Base-by-base conservation (phyloP, 1,284 basidiomycete species). In the Afroboletus lepidellus region DNA sequence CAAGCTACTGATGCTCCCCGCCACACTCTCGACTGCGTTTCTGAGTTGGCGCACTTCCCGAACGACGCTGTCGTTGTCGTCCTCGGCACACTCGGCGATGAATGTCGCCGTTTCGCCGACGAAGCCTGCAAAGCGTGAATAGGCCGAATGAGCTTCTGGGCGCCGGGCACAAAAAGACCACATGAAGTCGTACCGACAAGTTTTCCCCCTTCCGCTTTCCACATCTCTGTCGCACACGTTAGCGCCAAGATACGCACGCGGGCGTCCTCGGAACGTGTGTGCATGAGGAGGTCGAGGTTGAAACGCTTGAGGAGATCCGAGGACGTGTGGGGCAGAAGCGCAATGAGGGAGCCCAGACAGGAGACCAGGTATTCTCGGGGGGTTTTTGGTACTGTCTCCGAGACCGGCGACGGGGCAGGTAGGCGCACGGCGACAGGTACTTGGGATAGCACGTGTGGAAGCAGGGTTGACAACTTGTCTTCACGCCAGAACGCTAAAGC, bases 201-300 rank as follows among this genome's bases (percentile, higher is more conserved):
- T 64, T 88, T 88, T 20, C 77, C 77, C 9, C 89, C 90, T 51
- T 94, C 87, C 3, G 76, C 71, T 46, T 79, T 78, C 97, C 96
- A 99, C 41, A 98, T 70, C 18, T 77, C 76, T 18, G 85, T 82
- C 20, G 88, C 74, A 50, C 85, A 87, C 16, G 75, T 69, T 41
- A 98, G 72, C 1, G 94, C 90, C 43, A 83, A 79, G 11, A 92
- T 66, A 12, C 92, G 82, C 20, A 84, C 69, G 24, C 76, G 73
- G 3, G 79, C 70, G 51, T 90, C 84, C 50, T 96, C 92, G 3
- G 89, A 86, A 9, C 94, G 86, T 0, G 92, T 93, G 53, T 90
- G 83, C 83, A 94, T 87, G 50, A 98, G 80, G n/a, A 98, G 71
- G 38, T 85, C 79, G 25, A 89, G 76, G 74, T 98, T 97, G 69